Conservation (phyloP, 345 rosid species). For the Anastatica hierochuntica region DNA sequence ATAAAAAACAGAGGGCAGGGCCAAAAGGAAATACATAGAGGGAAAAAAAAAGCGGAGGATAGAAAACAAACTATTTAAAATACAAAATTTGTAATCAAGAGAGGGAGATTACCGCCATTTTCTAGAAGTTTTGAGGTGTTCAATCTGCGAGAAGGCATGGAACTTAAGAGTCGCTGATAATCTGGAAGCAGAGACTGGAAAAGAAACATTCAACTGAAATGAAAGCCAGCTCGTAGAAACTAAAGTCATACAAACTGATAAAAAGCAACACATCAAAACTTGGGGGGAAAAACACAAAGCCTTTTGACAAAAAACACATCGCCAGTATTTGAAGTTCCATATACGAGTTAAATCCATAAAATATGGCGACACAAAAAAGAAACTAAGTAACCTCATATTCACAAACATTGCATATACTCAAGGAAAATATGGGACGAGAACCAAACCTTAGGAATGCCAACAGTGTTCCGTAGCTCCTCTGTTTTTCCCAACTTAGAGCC, state of each 20-base stretch:
- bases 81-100: slow-evolving; percentile 2
- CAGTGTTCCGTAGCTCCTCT: slow-evolving; percentile 87
- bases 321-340: neutral
- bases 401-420: neutral
- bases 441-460: slow-evolving; percentile 85
- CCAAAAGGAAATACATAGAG: neutral
- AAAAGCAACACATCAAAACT: neutral
- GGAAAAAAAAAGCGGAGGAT: neutral
- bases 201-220: slow-evolving; percentile 35
- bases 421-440: neutral
- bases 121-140: slow-evolving; percentile 89
- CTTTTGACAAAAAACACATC: neutral
- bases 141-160: slow-evolving; percentile 96
- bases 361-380: neutral
- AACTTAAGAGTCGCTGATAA: slow-evolving; percentile 97
- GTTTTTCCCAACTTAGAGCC: slow-evolving; percentile 73
- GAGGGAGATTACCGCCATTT: slow-evolving; percentile 62
- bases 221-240: slow-evolving; percentile 30
- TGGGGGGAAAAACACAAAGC: neutral
- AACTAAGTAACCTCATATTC: neutral
- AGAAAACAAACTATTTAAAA: neutral
- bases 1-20: neutral
- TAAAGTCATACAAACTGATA: slow-evolving; percentile 13
- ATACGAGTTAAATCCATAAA: neutral
- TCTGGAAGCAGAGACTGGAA: slow-evolving; percentile 97